Evolutionary conservation across 345 rosid genomes (phyloP).

Genomic region (Nasturtium officinale): DNA sequence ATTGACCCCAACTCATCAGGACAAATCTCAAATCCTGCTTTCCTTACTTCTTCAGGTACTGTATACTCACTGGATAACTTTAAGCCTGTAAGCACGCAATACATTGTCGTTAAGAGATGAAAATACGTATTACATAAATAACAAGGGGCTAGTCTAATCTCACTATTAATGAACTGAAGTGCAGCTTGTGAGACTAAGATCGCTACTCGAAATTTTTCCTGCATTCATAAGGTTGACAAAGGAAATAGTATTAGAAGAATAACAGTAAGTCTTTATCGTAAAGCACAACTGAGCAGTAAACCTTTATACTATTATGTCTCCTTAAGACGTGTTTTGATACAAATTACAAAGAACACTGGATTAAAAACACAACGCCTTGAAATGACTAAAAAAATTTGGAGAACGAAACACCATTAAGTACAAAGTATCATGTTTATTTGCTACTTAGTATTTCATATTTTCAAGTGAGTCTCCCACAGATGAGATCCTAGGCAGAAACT

Average conservation of each 20-base stretch:
- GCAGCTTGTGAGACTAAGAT: conserved; percentile 96
- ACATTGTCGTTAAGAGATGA: conserved; percentile 31
- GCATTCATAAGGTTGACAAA: conserved; percentile 29
- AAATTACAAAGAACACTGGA: neutral
- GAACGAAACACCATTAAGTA: neutral
- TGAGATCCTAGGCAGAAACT: neutral
- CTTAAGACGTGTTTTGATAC: neutral
- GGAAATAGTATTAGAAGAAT: neutral
- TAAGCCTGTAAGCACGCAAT: conserved; percentile 54
- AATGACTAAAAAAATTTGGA: neutral
- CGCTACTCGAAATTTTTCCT: conserved; percentile 87
- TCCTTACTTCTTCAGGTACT: conserved; percentile 71
- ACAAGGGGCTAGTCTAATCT: conserved; percentile 32
- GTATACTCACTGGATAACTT: conserved; percentile 64
- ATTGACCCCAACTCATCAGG: conserved; percentile 86
- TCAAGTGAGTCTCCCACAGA: neutral
- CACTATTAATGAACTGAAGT: conserved; percentile 78
- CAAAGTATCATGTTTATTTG: neutral
- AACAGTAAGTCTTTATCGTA: neutral
- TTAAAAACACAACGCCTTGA: neutral
- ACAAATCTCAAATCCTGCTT: conserved; percentile 82
- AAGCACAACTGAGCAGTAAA: neutral
- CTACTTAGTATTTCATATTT: neutral
- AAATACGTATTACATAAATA: neutral
- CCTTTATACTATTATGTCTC: neutral